Percentiles rank a stretch among this genome's conserved stretches.
These are phyloP conservation scores for Xanthoparmelia taractica DNA, from an alignment of 495 filamentous ascomycete species.

Conservation along the genomic window DNA sequence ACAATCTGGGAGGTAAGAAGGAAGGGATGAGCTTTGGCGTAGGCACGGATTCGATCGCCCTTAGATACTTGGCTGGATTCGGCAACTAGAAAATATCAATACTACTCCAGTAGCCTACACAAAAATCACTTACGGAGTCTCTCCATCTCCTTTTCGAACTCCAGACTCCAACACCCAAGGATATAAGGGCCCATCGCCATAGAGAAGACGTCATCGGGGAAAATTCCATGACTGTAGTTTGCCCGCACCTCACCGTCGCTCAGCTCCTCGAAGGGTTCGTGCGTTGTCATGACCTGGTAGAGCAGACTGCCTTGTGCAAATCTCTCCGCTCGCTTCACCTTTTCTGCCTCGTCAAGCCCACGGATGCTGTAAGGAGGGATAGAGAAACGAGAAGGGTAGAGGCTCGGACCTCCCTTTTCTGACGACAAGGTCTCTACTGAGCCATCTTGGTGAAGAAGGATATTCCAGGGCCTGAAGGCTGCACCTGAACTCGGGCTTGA, in stretches of 20 bases:
- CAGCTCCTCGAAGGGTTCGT: conserved; percentile 15
- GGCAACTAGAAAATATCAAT: not conserved
- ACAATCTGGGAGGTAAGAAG: not conserved
- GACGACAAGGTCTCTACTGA: conserved; percentile 11
- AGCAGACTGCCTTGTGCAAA: conserved; percentile 19
- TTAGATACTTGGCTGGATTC: not conserved
- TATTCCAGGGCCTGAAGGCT: not conserved
- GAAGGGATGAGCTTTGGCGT: not conserved
- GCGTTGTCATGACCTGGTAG: conserved; percentile 19
- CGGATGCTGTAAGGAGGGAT: not conserved
- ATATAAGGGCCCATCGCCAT: conserved; percentile 12
- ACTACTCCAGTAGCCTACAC: not conserved
- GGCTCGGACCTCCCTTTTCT: conserved; percentile 4
- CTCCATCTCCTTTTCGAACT: conserved; percentile 13
- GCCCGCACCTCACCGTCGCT: not conserved
- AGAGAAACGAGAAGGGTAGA: not conserved
- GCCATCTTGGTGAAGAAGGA: conserved; percentile 11
- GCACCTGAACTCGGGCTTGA: not conserved
- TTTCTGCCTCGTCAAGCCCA: conserved; percentile 3
- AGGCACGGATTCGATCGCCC: not conserved
- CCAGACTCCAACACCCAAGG: conserved; percentile 18
- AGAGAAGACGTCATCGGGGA: conserved; percentile 17
- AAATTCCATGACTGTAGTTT: conserved; percentile 4
- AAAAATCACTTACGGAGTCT: not conserved
- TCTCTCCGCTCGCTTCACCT: conserved; percentile 11